Percentiles rank a stretch among this genome's conserved stretches.
phyloP scores from a whole-genome alignment of 192 early-diverging fungal genomes.

The Spizellomyces punctatus region DNA sequence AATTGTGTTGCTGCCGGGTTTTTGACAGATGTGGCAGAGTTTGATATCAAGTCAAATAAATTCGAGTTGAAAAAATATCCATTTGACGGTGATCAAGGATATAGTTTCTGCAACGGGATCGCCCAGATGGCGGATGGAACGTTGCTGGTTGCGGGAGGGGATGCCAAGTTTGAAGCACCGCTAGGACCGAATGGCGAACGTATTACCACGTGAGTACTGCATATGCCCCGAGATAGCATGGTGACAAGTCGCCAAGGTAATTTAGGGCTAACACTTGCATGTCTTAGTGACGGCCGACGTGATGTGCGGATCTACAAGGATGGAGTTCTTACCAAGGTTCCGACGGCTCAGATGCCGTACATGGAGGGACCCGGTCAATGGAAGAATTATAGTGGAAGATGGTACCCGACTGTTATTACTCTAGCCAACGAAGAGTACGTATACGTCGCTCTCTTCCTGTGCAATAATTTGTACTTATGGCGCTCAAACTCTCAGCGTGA shows the following conservation, averaged over 20 bases:
- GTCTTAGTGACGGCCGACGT: background rate
- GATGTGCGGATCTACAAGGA: constrained; percentile 12
- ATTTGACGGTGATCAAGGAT: background rate
- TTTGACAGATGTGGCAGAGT: constrained; percentile 10
- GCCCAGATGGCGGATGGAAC: constrained; percentile 8
- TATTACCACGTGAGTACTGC: background rate
- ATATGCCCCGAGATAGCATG: background rate
- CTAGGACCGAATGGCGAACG: background rate
- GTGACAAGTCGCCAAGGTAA: background rate
- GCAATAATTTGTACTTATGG: too few relatives aligned
- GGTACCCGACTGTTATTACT: constrained; percentile 27
- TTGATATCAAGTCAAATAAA: background rate
- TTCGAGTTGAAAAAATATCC: background rate
- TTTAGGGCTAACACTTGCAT: background rate
- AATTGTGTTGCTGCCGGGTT: background rate
- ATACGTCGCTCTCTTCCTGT: too few relatives aligned
- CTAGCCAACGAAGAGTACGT: constrained; percentile 10
- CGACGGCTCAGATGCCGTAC: background rate
- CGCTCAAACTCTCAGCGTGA: background rate
- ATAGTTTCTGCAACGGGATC: constrained; percentile 6
- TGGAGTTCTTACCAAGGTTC: background rate
- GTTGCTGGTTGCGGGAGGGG: constrained; percentile 13
- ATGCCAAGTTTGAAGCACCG: constrained; percentile 3
- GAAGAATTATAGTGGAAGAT: constrained; percentile 4
- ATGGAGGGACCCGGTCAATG: constrained; percentile 13